Evolutionary conservation across 2,329 filamentous ascomycete species (phyloP), one percentile per base, ranked within the genome.

Genomic region (Cercospora sp.): DNA sequence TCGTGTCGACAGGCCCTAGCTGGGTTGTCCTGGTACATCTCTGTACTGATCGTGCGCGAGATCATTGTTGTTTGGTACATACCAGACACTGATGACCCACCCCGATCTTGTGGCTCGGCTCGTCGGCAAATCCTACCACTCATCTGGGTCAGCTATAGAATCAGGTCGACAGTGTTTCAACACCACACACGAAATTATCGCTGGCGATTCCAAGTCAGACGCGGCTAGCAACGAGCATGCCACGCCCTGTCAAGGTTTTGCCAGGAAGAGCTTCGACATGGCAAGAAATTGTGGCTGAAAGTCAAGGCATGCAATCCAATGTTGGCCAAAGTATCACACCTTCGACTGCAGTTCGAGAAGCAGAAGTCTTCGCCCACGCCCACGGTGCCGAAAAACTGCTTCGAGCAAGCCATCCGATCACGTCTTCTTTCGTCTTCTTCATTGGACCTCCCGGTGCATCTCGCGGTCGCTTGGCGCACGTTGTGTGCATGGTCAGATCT

Each of bases 401-500:
- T 31, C 23, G 3, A 36, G 18, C 30, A 36, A 9, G 8, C 55
- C 28, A 59, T n/a, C 9, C 31, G n/a, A 62, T 20, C 59, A 63
- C 64, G 59, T 42, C 58, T 66, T 66, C 30, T 16, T 7, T 8
- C 4, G 40, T 9, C 10, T 5, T 30, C 28, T 26, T 66, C 42
- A 66, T 66, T 66, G 64, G 64, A 48, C 28, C 33, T 42, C 3
- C 12, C 48, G 48, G 28, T 20, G 55, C 31, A 20, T 59, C 65
- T 42, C 30, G 28, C 61, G 61, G 53, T 20, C 23, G 5, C 67
- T 68, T 64, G 63, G 67, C 67, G 67, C 67, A 68, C 67, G 67
- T 63, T 40, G 53, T 48, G 40, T 31, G 31, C 28, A 33, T 57
- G 58, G 57, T 26, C 53, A 45, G 57, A 57, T 42, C 57, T 51